These are phyloP conservation scores for Corynascus novoguineensis DNA, from an alignment of 495 filamentous ascomycete genomes.

Conservation along the genomic window DNA sequence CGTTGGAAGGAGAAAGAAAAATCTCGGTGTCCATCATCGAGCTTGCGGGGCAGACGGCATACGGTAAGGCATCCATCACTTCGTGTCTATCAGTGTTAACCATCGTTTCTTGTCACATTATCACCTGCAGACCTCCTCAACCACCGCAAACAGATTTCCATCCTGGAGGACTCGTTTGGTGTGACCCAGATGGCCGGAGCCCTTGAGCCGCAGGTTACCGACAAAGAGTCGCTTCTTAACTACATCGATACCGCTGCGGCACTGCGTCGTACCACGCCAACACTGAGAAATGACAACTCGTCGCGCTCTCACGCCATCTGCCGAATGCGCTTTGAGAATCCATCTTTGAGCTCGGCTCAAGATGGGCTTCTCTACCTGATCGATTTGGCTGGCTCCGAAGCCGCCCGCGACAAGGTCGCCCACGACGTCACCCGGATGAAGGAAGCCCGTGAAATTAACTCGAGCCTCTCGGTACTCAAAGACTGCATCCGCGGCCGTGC, in stretches of 20 bases:
- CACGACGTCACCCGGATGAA: constrained; percentile 35
- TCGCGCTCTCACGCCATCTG: constrained; percentile 47
- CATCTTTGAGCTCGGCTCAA: constrained; percentile 5
- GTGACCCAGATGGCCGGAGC: constrained; percentile 24
- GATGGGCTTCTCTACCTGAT: constrained; percentile 43
- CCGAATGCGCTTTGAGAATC: constrained; percentile 40
- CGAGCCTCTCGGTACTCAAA: constrained; percentile 37
- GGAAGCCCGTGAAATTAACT: constrained; percentile 45
- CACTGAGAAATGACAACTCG: constrained; percentile 41
- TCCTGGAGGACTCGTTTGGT: constrained; percentile 27
- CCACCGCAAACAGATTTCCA: constrained; percentile 23
- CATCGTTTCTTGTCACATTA: neutral
- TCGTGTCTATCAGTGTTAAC: neutral
- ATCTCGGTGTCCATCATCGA: constrained; percentile 23
- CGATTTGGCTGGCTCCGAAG: constrained; percentile 47
- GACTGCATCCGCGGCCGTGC: constrained; percentile 37
- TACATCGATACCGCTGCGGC: constrained; percentile 22
- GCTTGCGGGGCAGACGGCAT: constrained; percentile 20
- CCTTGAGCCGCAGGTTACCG: constrained; percentile 13
- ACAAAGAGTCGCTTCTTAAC: constrained; percentile 12
- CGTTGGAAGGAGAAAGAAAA: constrained; percentile 21
- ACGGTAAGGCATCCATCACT: neutral
- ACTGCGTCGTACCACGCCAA: constrained; percentile 22
- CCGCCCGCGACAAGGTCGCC: constrained; percentile 23
- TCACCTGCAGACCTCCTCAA: constrained; percentile 23